Evolutionary conservation across 495 filamentous ascomycete species (phyloP), one percentile per base, ranked within the genome.

Genomic region (Penicillium mononematosum): DNA sequence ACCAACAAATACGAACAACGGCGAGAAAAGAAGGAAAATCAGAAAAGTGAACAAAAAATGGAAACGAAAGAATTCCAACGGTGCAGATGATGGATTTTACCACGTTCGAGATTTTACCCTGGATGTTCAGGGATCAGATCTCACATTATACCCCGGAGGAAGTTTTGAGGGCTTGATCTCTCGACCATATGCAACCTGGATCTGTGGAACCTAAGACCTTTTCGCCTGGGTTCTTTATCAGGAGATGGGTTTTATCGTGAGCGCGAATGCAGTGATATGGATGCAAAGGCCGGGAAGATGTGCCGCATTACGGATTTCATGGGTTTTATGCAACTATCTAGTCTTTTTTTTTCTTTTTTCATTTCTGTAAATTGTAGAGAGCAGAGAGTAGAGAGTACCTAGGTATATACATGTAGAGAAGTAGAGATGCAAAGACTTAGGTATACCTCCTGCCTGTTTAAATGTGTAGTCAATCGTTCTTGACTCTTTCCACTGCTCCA

Each of bases 31-130:
- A 17, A 17, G 4, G 11, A 31, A 12, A 11, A n/a, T 7, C 9
- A 39, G 12, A 16, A 39, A 29, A n/a, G 11, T 8, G 14, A 20
- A 38, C 34, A 52, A 52, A 52, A 52, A 17, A 50, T 50, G 47
- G 47, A 50, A 50, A 34, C 19, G 32, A 19, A 50, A 50, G 47
- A 50, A 36, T 12, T 48, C 45, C 45, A 48, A 47, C 45, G 36
- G 31, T 34, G 10, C 6, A 39, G 36, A 39, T n/a, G n/a, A 39
- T n/a, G 16, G 17, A 8, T 39, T 32, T 34, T 12, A 34, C 31
- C 3, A 34, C 17, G 8, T 17, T 44, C n/a, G 20, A 14, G 10
- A 27, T 27, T 22, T 24, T 14, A 45, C 1, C 22, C 24, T 46
- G 44, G 24, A 29, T 9, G 24, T 29, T 12, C 46, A 20, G 46